Evolutionary conservation across 441 rosid genomes (phyloP), one percentile per base, ranked within the genome.

Genomic region (Aleurites moluccanus): DNA sequence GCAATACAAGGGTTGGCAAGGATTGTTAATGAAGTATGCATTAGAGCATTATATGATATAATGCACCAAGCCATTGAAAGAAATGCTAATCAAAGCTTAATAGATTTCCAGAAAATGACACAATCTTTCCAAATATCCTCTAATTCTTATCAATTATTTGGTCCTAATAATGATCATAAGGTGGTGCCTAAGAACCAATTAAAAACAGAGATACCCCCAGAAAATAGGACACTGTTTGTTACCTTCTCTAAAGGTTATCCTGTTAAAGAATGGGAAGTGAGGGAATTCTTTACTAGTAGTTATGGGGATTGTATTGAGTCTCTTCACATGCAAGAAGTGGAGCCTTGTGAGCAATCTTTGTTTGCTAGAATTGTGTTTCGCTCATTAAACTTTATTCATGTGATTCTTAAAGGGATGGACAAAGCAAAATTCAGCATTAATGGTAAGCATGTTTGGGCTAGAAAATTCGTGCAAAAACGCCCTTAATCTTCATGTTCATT

Each of bases 361-460:
- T 89, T 77, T 72, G 91, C 93, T 30, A 65, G 74, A 0, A 73
- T 86, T 38, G 85, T 86, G n/a, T 85, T 85, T 64, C 74, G 42
- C 25, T 76, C 85, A 0, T n/a, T 70, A 0, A 30, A 72, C 0
- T 65, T 74, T 27, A 77, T 89, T 52, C 71, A 76, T 0, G 1
- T 11, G 44, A 78, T 89, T 40, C 89, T 85, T 44, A 70, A 72
- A 7, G 81, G 85, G 1, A 15, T 5, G 28, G 73, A 52, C 60
- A 86, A 83, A 72, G 87, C 75, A 2, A 89, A 87, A 67, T 87
- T 89, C 68, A 77, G 59, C 73, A 86, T 89, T 79, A 89, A 89
- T 10, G 91, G 91, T 33, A 89, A 87, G 73, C 91, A 89, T 60
- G 93, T 84, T 0, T 89, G 93, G 91, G 88, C 81, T 23, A 66